phyloP scores from a whole-genome alignment of 495 filamentous ascomycete species.

The Tuber calosporum region DNA sequence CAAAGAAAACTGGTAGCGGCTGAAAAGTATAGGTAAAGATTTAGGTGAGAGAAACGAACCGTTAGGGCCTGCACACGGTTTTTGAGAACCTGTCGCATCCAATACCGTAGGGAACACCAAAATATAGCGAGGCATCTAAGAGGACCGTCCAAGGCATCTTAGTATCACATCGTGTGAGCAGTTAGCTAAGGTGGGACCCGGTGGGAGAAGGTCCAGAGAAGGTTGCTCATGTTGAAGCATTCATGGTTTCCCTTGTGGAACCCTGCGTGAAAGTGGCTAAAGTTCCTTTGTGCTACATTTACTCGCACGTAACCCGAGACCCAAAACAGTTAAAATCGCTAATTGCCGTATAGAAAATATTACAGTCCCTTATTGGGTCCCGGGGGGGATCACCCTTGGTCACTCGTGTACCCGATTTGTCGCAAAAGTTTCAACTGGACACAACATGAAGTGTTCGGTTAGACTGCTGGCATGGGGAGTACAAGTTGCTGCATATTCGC shows the following conservation, averaged over 20 bases:
- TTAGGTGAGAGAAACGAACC: too few relatives aligned
- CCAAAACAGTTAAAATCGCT: neutral
- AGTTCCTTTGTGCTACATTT: neutral
- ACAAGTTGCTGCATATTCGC: neutral
- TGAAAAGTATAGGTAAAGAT: too few relatives aligned
- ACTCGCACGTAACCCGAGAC: neutral
- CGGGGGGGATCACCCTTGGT: neutral
- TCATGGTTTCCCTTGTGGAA: neutral
- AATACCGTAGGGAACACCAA: too few relatives aligned
- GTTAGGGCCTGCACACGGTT: too few relatives aligned
- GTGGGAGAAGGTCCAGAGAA: neutral
- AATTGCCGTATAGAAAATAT: neutral
- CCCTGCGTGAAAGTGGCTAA: neutral
- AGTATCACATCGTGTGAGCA: too few relatives aligned
- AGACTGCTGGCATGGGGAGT: neutral
- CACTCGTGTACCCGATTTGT: neutral
- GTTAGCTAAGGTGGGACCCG: too few relatives aligned
- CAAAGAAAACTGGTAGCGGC: too few relatives aligned
- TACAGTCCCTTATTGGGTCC: neutral
- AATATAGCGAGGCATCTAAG: too few relatives aligned
- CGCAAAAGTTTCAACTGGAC: neutral
- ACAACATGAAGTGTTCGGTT: neutral
- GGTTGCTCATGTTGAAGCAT: neutral
- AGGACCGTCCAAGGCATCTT: too few relatives aligned
- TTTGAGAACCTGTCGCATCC: too few relatives aligned